Conservation (phyloP, 768 basidiomycete genomes). For the Tulasnella sp. region DNA sequence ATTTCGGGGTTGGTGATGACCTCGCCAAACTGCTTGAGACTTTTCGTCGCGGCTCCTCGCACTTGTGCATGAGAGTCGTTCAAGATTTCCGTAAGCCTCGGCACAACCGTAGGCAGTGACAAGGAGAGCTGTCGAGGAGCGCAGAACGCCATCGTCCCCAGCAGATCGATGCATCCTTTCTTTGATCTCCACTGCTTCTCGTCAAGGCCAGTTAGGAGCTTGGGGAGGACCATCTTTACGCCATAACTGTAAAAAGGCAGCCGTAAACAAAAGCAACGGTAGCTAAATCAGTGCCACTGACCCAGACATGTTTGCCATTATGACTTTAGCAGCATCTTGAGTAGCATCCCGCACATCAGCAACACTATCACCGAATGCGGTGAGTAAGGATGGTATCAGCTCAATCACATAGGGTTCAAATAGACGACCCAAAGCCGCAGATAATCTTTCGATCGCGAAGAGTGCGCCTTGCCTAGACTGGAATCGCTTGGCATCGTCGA, state of each 20-base stretch:
- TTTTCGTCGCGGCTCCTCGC: conserved; percentile 80
- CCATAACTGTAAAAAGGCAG: conserved; percentile 40
- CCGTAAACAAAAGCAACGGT: background rate
- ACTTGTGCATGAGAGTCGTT: conserved; percentile 98
- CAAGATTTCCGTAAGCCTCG: conserved; percentile 78
- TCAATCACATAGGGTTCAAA: conserved; percentile 90
- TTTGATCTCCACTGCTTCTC: conserved; percentile 86
- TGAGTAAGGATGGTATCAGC: conserved; percentile 69
- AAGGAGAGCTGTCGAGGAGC: conserved; percentile 89
- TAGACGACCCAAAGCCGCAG: conserved; percentile 68
- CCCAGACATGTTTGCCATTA: conserved; percentile 91
- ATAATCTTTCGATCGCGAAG: conserved; percentile 90
- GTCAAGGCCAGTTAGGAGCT: conserved; percentile 77
- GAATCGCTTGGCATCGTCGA: conserved; percentile 81
- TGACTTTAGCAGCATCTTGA: conserved; percentile 78
- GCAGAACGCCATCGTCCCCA: conserved; percentile 99
- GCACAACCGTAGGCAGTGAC: conserved; percentile 92
- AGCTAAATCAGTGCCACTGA: background rate
- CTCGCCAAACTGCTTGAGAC: conserved; percentile 94
- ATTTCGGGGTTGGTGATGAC: conserved; percentile 98
- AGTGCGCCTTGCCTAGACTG: conserved; percentile 86
- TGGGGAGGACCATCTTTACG: conserved; percentile 88
- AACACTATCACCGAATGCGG: conserved; percentile 74
- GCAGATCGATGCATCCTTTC: conserved; percentile 82
- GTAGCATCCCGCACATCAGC: conserved; percentile 88